Base-by-base conservation (phyloP, 805 yeast species). In the Schwanniomyces pseudopolymorphus region DNA sequence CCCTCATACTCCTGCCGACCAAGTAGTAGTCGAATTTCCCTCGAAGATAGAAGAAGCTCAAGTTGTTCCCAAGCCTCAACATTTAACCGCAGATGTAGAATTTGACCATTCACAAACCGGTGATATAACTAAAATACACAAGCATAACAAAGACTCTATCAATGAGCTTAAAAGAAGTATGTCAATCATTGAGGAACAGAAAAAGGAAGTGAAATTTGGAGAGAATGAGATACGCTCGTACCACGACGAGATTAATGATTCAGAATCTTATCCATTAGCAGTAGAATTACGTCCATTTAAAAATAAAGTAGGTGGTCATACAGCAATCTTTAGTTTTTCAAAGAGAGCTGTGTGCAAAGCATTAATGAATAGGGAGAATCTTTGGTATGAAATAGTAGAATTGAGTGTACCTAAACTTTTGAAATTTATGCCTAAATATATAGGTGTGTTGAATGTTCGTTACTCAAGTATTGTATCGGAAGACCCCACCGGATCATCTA, bases 261-360 rank as follows among this genome's bases (percentile, higher is more conserved):
- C 64, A 8, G 64, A 68, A 5, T 69, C 73, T 35, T 86, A 74
- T 53, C 87, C 90, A 2, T 67, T 89, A 25, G 87, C 96, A 1
- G 96, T 91, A 1, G 97, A 92, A 62, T 69, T 92, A 48, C 81
- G 88, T 44, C 98, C 98, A 1, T 92, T 91, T 67, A 84, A 85
- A 46, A 90, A 94, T 61, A 90, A 88, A 60, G 98, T 94, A 19
- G 99, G 99, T 6, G 99, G 99, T 0, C 99, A 94, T 63, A 92
- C 97, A 0, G 97, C 97, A 1, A 90, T 94, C 28, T 94, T 92
- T 70, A 80, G 92, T 53, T 94, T 94, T 61, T 86, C 96, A 4
- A 87, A 84, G 55, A 75, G 88, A 48, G 98, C 97, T 0, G 96
- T 94, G 14, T 94, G 98, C 66, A 94, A 94, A 65, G 94, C 94